Conservation (phyloP, 2,329 filamentous ascomycete genomes). For the Xylaria sp. region DNA sequence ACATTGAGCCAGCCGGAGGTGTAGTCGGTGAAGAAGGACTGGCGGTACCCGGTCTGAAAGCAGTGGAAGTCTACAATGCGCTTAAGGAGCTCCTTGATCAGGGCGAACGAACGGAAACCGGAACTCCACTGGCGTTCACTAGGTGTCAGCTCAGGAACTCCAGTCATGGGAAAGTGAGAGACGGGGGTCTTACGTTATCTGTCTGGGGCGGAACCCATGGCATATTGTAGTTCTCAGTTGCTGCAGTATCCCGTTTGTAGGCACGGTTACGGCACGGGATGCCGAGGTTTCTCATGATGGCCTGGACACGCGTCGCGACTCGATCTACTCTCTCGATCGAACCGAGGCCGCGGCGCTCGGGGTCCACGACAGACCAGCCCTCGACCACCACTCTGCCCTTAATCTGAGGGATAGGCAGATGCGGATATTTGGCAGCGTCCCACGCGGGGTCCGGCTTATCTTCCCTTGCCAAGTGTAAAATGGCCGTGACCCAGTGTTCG, state of each 20-base stretch:
- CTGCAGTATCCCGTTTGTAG: neutral
- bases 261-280: neutral
- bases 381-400: conserved; percentile 2
- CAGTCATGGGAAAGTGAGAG: neutral
- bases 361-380: conserved; percentile 18
- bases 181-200: neutral
- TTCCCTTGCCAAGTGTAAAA: conserved; percentile 8
- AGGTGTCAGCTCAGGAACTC: neutral
- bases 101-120: conserved; percentile 18
- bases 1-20: conserved; percentile 18
- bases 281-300: conserved; percentile 4
- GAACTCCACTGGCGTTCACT: conserved; percentile 8
- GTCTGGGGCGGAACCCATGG: conserved; percentile 19
- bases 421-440: too few relatives aligned
- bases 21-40: neutral
- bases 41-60: neutral
- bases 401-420: too few relatives aligned
- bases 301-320: conserved; percentile 1
- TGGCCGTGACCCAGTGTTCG: conserved; percentile 17
- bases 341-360: conserved; percentile 2
- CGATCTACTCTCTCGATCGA: neutral
- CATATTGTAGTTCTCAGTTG: neutral
- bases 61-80: conserved; percentile 15
- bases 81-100: conserved; percentile 14
- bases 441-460: too few relatives aligned